Conservation (phyloP, 345 rosid genomes). For the Acer saccharum region DNA sequence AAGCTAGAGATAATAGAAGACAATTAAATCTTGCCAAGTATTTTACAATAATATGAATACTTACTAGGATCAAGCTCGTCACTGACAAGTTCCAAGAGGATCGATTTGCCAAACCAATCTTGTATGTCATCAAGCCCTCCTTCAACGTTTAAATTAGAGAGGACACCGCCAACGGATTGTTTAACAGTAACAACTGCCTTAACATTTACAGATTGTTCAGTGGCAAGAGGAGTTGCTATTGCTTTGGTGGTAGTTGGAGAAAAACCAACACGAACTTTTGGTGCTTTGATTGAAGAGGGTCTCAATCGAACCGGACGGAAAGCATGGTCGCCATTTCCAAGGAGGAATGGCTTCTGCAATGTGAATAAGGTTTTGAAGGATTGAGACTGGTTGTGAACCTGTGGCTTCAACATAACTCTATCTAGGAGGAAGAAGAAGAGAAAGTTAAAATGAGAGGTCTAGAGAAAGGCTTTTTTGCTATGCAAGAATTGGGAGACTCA, state of each 20-base stretch:
- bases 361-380: constrained; percentile 14
- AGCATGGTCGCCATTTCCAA: constrained; percentile 25
- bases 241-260: constrained; percentile 21
- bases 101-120: constrained; percentile 49
- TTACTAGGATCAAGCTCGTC: constrained; percentile 50
- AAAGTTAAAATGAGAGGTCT: background rate
- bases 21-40: too few species aligned
- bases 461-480: background rate
- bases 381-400: constrained; percentile 21
- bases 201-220: constrained; percentile 12
- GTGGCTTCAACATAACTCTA: constrained; percentile 38
- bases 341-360: constrained; percentile 32
- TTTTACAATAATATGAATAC: constrained; percentile 4
- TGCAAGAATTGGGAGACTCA: background rate
- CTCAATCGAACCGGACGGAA: constrained; percentile 9
- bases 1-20: too few species aligned
- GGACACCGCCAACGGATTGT: constrained; percentile 23
- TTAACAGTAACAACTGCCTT: constrained; percentile 44
- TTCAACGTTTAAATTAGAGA: constrained; percentile 32
- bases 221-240: background rate
- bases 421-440: background rate
- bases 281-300: background rate
- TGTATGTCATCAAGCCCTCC: constrained; percentile 42
- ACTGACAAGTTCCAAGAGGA: constrained; percentile 59
- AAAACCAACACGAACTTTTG: constrained; percentile 13